Evolutionary conservation across 208 protist genomes (phyloP).

Genomic region (Tritrichomonas foetus): DNA sequence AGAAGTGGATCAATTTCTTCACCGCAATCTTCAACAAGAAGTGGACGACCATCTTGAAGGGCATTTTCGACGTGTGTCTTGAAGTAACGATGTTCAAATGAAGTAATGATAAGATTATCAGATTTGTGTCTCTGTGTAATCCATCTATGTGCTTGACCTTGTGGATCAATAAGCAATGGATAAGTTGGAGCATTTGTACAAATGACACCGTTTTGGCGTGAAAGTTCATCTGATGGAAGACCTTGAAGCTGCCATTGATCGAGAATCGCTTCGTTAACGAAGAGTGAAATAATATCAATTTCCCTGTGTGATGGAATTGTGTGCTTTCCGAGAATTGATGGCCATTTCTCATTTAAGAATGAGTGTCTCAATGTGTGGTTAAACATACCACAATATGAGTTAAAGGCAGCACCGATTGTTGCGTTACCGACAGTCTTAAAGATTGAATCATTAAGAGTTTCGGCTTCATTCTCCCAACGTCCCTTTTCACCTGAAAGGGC

Average conservation of each 20-base stretch:
- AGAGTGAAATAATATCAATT: conserved; percentile 84
- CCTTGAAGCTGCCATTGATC: conserved; percentile 93
- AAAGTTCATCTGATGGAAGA: conserved; percentile 93
- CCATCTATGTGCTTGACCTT: conserved; percentile 91
- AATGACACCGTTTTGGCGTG: conserved; percentile 97
- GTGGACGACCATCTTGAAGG: conserved; percentile 68
- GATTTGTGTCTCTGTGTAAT: conserved; percentile 67
- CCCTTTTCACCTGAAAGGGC: conserved; percentile 88
- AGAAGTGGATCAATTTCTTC: conserved; percentile 93
- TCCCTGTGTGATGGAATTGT: conserved; percentile 65
- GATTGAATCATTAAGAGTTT: conserved; percentile 87
- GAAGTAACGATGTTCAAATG: conserved; percentile 81
- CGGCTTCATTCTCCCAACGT: conserved; percentile 87
- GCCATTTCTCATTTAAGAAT: conserved; percentile 67
- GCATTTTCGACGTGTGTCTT: conserved; percentile 80
- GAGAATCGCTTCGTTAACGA: conserved; percentile 85
- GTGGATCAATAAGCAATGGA: conserved; percentile 93
- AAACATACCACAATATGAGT: conserved; percentile 94
- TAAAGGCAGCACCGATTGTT: conserved; percentile 88
- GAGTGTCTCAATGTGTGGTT: conserved; percentile 87
- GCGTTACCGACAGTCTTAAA: conserved; percentile 87
- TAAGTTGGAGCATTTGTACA: conserved; percentile 81
- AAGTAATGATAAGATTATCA: conserved; percentile 73
- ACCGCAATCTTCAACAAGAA: conserved; percentile 88
- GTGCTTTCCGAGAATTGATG: conserved; percentile 52